Evolutionary conservation across 192 early-diverging fungal species (phyloP).

Genomic region (Gonapodya prolifera): DNA sequence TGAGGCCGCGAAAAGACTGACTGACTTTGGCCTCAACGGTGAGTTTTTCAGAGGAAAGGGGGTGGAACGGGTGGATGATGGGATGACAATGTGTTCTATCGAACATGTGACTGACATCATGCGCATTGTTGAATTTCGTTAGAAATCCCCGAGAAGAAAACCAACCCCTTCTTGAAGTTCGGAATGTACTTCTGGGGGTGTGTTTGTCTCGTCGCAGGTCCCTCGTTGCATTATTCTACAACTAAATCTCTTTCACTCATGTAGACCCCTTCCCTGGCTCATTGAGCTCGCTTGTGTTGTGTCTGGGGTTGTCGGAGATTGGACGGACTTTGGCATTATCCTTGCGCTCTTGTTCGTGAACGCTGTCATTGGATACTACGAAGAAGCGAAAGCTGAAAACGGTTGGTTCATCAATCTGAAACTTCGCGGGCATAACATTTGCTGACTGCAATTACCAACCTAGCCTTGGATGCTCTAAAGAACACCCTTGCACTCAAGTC

Average conservation of each 20-base stretch:
- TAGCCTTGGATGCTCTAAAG: constrained; percentile 84
- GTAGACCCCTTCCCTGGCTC: constrained; percentile 62
- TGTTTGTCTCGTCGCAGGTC: neutral
- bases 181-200: constrained; percentile 71
- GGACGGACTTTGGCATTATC: constrained; percentile 74
- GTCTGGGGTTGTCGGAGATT: constrained; percentile 54
- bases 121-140: too few relatives aligned
- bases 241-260: neutral
- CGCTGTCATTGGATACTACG: constrained; percentile 67
- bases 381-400: constrained; percentile 57
- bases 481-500: constrained; percentile 85
- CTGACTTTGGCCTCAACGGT: constrained; percentile 69
- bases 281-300: constrained; percentile 82
- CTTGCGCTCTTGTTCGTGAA: constrained; percentile 67
- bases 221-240: neutral
- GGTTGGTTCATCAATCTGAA: too few relatives aligned
- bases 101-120: too few relatives aligned
- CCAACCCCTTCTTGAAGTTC: constrained; percentile 76
- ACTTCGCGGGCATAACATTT: too few relatives aligned
- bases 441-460: too few relatives aligned
- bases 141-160: constrained; percentile 63
- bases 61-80: too few relatives aligned
- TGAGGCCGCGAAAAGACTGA: constrained; percentile 58
- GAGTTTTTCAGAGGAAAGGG: neutral
- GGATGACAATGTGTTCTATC: too few relatives aligned